Base-by-base conservation (phyloP, 179 eudicot genomes). In the Patellifolia procumbens region DNA sequence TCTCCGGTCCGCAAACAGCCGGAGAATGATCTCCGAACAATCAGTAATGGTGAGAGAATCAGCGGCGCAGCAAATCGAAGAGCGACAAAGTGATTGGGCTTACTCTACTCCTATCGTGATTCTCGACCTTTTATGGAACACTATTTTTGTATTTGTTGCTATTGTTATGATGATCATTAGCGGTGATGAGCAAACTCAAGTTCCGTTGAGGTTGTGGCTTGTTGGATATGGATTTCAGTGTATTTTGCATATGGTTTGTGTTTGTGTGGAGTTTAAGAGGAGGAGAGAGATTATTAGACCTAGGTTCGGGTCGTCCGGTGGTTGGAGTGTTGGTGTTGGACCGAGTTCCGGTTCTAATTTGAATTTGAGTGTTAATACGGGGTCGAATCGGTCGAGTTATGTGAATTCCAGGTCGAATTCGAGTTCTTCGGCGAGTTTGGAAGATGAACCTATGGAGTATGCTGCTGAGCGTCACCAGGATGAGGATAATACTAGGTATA, bases 41-140 rank as follows among this genome's bases (percentile, higher is more conserved):
- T 91, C 97, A 49, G 80, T 88, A 61, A 75, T 90, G 35, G 98
- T 94, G 42, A 82, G 98, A 0, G 98, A 94, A 72, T 81, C 92
- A 3, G 97, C 98, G 15, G 91, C 98, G 32, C 91, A 89, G 77
- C 94, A 94, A 81, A 88, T 94, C 77, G 98, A 94, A 73, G 97
- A 91, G 76, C 84, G 97, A 4, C 98, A 90, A 81, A 87, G 82
- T 75, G 94, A 90, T 52, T 94, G 98, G 98, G 97, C 97, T 5
- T 89, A 91, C 70, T 94, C 98, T 1, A 84, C 87, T 43, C 97
- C 98, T 28, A 68, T 92, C n/a, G 96, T 92, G 42, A 52, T 79
- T 2, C 87, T 92, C 11, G 97, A 92, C 83, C 88, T 92, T 2
- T 7, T 89, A 1, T 91, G 97, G 97, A 92, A 92, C 87, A 66